These are phyloP conservation scores for Picea mariana DNA, from an alignment of 83 land plant genomes.

Conservation along the genomic window DNA sequence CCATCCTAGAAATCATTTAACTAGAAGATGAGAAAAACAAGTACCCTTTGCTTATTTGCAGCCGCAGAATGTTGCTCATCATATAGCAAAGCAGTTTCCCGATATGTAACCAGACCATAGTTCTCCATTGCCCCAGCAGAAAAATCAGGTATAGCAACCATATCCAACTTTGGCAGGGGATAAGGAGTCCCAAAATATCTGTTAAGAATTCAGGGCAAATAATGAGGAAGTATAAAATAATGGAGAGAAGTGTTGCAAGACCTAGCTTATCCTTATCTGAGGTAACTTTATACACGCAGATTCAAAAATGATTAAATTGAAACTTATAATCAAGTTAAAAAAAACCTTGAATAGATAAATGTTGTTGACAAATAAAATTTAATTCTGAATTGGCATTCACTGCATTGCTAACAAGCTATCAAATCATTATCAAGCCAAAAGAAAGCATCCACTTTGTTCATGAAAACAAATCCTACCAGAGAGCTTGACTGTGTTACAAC, in stretches of 20 bases:
- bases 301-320: background rate
- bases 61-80: conserved; percentile 97
- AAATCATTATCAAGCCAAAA: too few species aligned
- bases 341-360: background rate
- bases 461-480: too few species aligned
- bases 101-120: conserved; percentile 95
- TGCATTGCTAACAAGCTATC: too few species aligned
- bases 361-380: too few species aligned
- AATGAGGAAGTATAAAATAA: conserved; percentile 9
- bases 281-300: background rate
- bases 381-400: too few species aligned
- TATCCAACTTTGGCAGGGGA: conserved; percentile 90
- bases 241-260: background rate
- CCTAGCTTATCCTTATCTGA: background rate
- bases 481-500: too few species aligned
- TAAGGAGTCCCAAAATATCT: conserved; percentile 92
- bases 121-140: conserved; percentile 99
- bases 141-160: conserved; percentile 98
- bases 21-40: background rate
- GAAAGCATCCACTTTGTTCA: too few species aligned
- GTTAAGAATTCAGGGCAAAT: conserved; percentile 12
- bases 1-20: too few species aligned
- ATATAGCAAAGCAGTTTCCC: conserved; percentile 88
- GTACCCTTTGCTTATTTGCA: conserved; percentile 92
- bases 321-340: background rate